phyloP scores from a whole-genome alignment of 2,329 filamentous ascomycete genomes.

The Diplocarpon mali region DNA sequence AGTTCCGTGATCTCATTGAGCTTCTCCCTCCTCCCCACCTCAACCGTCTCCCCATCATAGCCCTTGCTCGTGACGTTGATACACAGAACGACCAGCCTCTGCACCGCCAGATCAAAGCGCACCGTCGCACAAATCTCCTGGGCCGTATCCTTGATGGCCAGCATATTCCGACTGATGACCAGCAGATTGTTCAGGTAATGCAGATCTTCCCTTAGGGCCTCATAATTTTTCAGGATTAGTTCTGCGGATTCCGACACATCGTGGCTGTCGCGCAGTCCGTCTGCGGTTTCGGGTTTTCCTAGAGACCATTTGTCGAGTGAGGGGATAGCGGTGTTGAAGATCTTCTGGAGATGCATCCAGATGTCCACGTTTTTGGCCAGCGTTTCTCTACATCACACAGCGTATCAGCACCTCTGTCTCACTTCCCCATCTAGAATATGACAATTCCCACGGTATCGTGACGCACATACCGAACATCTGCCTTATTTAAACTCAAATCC shows the following conservation, averaged over 20 bases:
- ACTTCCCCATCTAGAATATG: not conserved
- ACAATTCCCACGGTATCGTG: not conserved
- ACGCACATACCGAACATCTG: constrained; percentile 43
- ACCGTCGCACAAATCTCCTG: constrained; percentile 55
- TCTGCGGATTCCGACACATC: constrained; percentile 52
- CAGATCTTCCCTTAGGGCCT: constrained; percentile 48
- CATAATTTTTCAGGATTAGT: constrained; percentile 52
- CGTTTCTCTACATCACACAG: constrained; percentile 35
- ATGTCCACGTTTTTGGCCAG: constrained; percentile 52
- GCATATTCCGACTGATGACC: constrained; percentile 53
- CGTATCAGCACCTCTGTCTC: not conserved
- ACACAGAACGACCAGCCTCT: constrained; percentile 53
- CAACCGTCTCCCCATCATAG: constrained; percentile 50
- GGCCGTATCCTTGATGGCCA: constrained; percentile 53
- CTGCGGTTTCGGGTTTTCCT: constrained; percentile 41
- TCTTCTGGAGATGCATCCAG: constrained; percentile 53
- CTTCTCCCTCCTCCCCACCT: constrained; percentile 45
- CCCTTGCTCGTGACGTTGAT: constrained; percentile 58
- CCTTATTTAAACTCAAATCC: constrained; percentile 49
- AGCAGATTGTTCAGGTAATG: constrained; percentile 55
- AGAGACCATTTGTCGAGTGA: constrained; percentile 49
- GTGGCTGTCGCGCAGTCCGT: constrained; percentile 42
- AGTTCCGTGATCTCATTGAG: constrained; percentile 53
- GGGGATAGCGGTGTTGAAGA: constrained; percentile 50
- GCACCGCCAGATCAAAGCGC: constrained; percentile 54